These are phyloP conservation scores for Rhizopus delemar DNA, from an alignment of 371 early-diverging fungal genomes.

Conservation along the genomic window DNA sequence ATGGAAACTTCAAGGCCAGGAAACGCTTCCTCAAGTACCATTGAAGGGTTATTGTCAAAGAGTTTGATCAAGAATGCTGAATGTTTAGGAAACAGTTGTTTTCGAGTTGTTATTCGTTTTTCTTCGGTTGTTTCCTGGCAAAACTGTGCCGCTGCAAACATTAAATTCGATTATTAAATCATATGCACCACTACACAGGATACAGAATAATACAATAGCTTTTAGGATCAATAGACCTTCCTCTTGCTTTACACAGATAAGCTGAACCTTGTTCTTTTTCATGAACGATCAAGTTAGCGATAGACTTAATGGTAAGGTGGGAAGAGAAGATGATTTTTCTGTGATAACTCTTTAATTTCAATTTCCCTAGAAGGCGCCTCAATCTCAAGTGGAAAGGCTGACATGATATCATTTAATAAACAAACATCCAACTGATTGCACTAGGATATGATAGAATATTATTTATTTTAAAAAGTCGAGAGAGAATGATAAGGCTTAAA, in stretches of 20 bases:
- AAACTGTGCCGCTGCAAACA: slow-evolving; percentile 18
- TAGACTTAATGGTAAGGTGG: slow-evolving; percentile 16
- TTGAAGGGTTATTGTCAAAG: slow-evolving; percentile 19
- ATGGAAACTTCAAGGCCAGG: slow-evolving; percentile 11
- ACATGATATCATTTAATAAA: slow-evolving; percentile 8
- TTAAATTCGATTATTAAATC: slow-evolving; percentile 20
- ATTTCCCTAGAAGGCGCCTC: neutral
- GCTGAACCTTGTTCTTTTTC: slow-evolving; percentile 9
- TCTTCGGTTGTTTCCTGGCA: slow-evolving; percentile 20
- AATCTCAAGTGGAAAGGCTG: slow-evolving; percentile 14
- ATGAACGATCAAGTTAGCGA: slow-evolving; percentile 14
- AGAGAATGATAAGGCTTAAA: slow-evolving; percentile 19
- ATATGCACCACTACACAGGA: slow-evolving; percentile 19
- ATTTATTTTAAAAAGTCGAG: slow-evolving; percentile 14
- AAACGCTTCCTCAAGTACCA: slow-evolving; percentile 17
- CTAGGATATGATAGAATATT: slow-evolving; percentile 7
- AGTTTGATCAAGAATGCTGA: slow-evolving; percentile 16
- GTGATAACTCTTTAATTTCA: slow-evolving; percentile 6
- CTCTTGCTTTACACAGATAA: slow-evolving; percentile 16
- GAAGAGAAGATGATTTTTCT: slow-evolving; percentile 16
- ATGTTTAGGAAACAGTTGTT: slow-evolving; percentile 19
- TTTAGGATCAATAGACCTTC: slow-evolving; percentile 15
- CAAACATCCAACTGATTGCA: slow-evolving; percentile 12
- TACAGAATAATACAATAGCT: slow-evolving; percentile 13
- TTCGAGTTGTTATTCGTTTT: slow-evolving; percentile 16